These are phyloP conservation scores for Gossypium sturtianum DNA, from an alignment of 345 rosid species.

Conservation along the genomic window DNA sequence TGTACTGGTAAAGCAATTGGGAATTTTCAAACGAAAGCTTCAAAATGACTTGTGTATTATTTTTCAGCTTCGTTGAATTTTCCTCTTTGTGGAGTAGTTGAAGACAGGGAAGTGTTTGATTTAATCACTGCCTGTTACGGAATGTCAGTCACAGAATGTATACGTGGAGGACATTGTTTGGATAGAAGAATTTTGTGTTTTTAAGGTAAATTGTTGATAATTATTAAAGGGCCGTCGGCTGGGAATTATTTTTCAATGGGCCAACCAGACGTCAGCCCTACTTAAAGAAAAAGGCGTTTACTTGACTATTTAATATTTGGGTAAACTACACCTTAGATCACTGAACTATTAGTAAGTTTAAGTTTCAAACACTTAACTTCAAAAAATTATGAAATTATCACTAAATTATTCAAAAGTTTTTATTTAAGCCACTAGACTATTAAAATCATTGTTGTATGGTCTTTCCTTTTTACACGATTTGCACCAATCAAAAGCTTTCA, in stretches of 20 bases:
- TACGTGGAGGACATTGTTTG: conserved; percentile 27
- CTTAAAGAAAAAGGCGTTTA: neutral
- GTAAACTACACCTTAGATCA: too few species aligned
- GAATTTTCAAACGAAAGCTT: conserved; percentile 23
- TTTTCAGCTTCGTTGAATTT: conserved; percentile 16
- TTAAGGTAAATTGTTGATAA: neutral
- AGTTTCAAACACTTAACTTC: too few species aligned
- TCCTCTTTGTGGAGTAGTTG: neutral
- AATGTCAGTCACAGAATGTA: conserved; percentile 15
- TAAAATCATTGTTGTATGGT: too few species aligned
- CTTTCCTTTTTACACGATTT: too few species aligned
- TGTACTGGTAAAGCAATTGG: neutral
- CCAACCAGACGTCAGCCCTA: neutral
- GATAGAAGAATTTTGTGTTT: neutral
- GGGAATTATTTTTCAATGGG: neutral
- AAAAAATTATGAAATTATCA: too few species aligned
- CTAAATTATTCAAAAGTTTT: too few species aligned
- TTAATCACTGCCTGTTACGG: conserved; percentile 23
- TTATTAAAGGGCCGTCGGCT: conserved; percentile 4
- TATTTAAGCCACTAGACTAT: too few species aligned
- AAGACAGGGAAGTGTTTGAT: neutral
- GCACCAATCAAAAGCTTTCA: too few species aligned
- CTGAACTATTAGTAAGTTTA: too few species aligned
- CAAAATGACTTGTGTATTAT: conserved; percentile 6
- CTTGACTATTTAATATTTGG: too few species aligned